These are phyloP conservation scores for Raphanus sativus DNA, from an alignment of 345 rosid genomes.

Conservation along the genomic window DNA sequence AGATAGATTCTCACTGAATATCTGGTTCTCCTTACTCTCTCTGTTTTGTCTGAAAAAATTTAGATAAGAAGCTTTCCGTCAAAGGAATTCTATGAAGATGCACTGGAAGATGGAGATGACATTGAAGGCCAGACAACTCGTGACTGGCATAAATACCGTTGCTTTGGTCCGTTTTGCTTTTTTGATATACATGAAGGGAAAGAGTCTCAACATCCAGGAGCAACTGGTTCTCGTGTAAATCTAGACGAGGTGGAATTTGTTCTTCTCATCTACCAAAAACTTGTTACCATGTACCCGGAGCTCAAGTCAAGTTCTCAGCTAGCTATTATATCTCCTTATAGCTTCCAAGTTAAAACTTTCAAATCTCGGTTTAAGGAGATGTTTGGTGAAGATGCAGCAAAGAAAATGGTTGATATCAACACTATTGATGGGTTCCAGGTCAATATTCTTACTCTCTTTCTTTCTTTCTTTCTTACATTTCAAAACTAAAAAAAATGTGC, in stretches of 20 bases:
- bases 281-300: constrained; percentile 69
- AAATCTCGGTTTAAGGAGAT: constrained; percentile 72
- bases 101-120: constrained; percentile 78
- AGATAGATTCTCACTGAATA: neutral
- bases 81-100: constrained; percentile 71
- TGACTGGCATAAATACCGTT: constrained; percentile 72
- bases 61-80: constrained; percentile 95
- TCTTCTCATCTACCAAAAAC: constrained; percentile 70
- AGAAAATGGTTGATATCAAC: constrained; percentile 73
- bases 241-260: constrained; percentile 83
- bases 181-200: constrained; percentile 80
- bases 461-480: no score
- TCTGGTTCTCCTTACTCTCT: neutral
- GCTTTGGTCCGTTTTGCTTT: constrained; percentile 94
- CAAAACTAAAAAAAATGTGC: neutral
- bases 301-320: constrained; percentile 87
- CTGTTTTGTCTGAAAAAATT: constrained; percentile 20
- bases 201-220: constrained; percentile 86
- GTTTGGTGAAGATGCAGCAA: constrained; percentile 73
- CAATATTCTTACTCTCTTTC: neutral
- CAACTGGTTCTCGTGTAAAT: constrained; percentile 83
- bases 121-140: constrained; percentile 67
- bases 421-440: constrained; percentile 99
- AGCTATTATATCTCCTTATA: constrained; percentile 88
- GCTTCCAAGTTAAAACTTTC: constrained; percentile 85